phyloP scores from a whole-genome alignment of 1,284 basidiomycete species.

The Rhodofomes roseus region DNA sequence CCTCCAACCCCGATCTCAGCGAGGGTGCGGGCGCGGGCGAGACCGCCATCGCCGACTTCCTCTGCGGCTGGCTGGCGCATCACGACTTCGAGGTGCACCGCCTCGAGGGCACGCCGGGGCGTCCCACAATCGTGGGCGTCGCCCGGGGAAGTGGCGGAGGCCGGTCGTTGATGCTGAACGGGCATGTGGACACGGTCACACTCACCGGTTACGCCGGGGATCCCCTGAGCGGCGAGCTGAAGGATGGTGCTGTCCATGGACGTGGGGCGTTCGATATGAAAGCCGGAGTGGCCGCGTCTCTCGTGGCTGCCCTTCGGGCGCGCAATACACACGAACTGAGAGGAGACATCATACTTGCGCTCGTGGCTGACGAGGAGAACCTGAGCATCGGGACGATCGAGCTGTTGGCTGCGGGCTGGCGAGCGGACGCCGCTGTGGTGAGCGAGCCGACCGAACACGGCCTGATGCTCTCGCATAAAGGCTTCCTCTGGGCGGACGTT shows the following conservation, averaged over 20 bases:
- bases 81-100: constrained; percentile 9
- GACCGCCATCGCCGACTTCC: constrained; percentile 7
- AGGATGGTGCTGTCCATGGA: constrained; percentile 8
- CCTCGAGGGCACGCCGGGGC: constrained; percentile 4
- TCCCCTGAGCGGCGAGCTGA: constrained; percentile 7
- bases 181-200: constrained; percentile 11
- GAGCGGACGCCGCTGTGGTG: constrained; percentile 8
- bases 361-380: constrained; percentile 12
- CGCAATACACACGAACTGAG: not conserved
- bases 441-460: constrained; percentile 8
- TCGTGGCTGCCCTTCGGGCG: constrained; percentile 8
- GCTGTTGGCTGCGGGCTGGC: constrained; percentile 9
- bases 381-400: constrained; percentile 9
- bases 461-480: constrained; percentile 10
- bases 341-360: constrained; percentile 8
- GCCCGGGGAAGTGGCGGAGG: constrained; percentile 7
- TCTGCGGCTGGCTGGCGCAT: constrained; percentile 8
- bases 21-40: constrained; percentile 6
- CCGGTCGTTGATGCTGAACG: constrained; percentile 8
- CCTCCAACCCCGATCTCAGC: constrained; percentile 10
- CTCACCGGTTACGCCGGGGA: constrained; percentile 7
- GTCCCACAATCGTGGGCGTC: constrained; percentile 7
- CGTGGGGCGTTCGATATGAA: constrained; percentile 11
- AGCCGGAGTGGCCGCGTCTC: constrained; percentile 9
- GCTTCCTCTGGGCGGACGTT: constrained; percentile 9